phyloP scores from a whole-genome alignment of 768 basidiomycete species.

The Russula sp. region DNA sequence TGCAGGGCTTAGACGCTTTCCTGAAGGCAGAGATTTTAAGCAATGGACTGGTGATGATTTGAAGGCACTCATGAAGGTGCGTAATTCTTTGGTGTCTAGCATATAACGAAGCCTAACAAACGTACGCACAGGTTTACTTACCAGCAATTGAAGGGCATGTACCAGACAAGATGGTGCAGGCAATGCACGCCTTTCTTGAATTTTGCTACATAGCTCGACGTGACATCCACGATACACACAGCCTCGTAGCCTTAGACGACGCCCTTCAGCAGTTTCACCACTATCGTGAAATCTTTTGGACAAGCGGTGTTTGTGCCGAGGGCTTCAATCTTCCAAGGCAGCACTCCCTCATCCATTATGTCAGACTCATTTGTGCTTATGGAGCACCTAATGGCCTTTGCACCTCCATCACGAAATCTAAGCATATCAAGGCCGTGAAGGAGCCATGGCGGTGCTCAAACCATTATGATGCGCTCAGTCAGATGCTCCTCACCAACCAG shows the following conservation, averaged over 20 bases:
- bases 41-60: no score
- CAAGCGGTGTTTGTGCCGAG: background rate
- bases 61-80: no score
- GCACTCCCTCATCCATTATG: background rate
- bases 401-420: background rate
- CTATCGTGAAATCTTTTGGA: background rate
- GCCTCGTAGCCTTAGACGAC: constrained; percentile 12
- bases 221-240: background rate
- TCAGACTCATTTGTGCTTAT: background rate
- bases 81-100: no score
- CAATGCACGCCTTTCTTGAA: constrained; percentile 23
- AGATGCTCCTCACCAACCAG: background rate
- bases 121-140: constrained; percentile 29
- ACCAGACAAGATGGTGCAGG: constrained; percentile 11
- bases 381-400: background rate
- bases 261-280: constrained; percentile 4
- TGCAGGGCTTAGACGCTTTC: no score
- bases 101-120: no score
- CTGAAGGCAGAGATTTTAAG: no score
- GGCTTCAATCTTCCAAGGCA: background rate
- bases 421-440: background rate
- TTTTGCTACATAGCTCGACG: constrained; percentile 27
- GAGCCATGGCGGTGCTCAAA: background rate
- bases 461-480: background rate
- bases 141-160: constrained; percentile 16